phyloP scores from a whole-genome alignment of 2,329 filamentous ascomycete species.

The Fusarium sacchari region DNA sequence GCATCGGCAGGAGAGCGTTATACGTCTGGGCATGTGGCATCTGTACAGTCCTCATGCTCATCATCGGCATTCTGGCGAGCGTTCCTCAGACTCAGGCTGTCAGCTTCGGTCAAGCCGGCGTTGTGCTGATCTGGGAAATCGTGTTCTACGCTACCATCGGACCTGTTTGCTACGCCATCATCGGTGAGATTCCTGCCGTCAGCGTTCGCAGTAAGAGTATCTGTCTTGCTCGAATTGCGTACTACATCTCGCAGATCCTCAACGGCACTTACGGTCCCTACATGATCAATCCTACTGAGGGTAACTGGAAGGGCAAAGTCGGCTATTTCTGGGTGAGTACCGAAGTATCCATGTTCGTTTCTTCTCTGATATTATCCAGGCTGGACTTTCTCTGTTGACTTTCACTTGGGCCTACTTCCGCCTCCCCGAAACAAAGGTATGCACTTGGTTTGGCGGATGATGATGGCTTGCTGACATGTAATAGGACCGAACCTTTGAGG shows the following conservation, averaged over 20 bases:
- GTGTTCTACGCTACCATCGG: conserved; percentile 56
- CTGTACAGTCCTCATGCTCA: conserved; percentile 53
- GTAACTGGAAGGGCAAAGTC: conserved; percentile 50
- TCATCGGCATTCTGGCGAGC: conserved; percentile 48
- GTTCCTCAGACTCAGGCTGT: conserved; percentile 36
- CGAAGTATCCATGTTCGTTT: fast-evolving
- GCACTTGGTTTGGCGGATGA: fast-evolving
- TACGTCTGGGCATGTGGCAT: conserved; percentile 54
- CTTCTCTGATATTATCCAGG: background rate
- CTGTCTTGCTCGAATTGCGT: conserved; percentile 50
- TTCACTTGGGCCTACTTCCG: conserved; percentile 49
- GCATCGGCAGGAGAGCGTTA: conserved; percentile 55
- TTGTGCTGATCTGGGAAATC: conserved; percentile 57
- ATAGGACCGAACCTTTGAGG: conserved; percentile 43
- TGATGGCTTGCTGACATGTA: background rate
- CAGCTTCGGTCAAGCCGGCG: conserved; percentile 50
- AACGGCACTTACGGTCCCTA: conserved; percentile 47
- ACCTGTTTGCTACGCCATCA: conserved; percentile 55
- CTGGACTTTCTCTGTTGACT: conserved; percentile 41
- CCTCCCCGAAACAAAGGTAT: conserved; percentile 46
- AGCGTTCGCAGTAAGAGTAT: conserved; percentile 56
- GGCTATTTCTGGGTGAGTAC: conserved; percentile 44
- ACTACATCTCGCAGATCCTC: conserved; percentile 43
- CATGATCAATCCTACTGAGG: conserved; percentile 48
- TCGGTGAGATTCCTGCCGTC: conserved; percentile 54